phyloP scores from a whole-genome alignment of 345 rosid genomes.

The Eutrema heterophyllum region DNA sequence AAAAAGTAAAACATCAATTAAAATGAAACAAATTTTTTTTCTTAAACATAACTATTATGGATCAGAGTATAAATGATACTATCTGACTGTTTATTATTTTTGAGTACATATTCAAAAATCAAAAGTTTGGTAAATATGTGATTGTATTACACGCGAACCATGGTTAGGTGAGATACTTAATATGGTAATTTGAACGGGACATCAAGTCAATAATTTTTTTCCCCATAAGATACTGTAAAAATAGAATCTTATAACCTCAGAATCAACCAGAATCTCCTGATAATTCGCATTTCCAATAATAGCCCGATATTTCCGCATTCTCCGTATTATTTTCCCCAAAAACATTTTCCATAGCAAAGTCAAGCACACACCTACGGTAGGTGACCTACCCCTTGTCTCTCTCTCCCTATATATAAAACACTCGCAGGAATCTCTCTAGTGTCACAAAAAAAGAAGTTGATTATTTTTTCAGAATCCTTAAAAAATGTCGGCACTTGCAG shows the following conservation, averaged over 20 bases:
- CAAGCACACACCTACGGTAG: constrained; percentile 8
- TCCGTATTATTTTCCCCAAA: not conserved
- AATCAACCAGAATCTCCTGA: constrained; percentile 24
- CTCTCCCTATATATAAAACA: constrained; percentile 1
- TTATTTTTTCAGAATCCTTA: not conserved
- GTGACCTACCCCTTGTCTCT: not conserved
- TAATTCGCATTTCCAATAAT: constrained; percentile 21
- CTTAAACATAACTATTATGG: too few relatives aligned
- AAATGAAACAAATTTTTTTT: too few relatives aligned
- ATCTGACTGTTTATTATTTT: not conserved
- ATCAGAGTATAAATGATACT: too few relatives aligned
- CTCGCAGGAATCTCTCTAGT: constrained; percentile 10
- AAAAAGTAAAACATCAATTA: too few relatives aligned
- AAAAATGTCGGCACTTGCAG: constrained; percentile 53
- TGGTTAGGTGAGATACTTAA: not conserved
- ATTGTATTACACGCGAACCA: not conserved
- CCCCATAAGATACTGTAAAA: not conserved
- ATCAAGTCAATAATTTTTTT: not conserved
- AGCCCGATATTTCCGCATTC: constrained; percentile 11
- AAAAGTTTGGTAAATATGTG: not conserved
- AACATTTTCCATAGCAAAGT: constrained; percentile 3
- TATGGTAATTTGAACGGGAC: not conserved
- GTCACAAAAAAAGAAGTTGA: not conserved
- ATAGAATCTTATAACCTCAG: constrained; percentile 10
- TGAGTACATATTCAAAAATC: not conserved